Evolutionary conservation across 495 filamentous ascomycete species (phyloP).

Genomic region (Penicillium bovifimosum): DNA sequence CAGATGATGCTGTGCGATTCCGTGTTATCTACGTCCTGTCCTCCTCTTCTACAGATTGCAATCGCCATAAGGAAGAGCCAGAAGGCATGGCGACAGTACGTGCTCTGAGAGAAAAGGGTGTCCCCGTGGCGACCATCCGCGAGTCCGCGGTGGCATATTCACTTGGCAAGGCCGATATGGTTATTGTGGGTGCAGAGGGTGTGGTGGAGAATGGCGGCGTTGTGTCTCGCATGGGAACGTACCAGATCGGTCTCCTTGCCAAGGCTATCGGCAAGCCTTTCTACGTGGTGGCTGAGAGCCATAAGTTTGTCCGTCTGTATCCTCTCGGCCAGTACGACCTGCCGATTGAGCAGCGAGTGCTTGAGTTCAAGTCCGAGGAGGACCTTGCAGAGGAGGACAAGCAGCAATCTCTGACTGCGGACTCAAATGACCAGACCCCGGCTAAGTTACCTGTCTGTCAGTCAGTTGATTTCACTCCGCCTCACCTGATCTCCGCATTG

Average conservation of each 20-base stretch:
- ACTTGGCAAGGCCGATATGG: conserved; percentile 73
- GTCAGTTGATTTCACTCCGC: conserved; percentile 84
- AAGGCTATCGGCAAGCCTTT: conserved; percentile 74
- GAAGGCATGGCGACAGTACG: conserved; percentile 60
- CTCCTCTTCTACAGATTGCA: conserved; percentile 26
- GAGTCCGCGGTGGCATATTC: conserved; percentile 78
- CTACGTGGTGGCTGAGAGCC: conserved; percentile 89
- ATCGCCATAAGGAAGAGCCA: conserved; percentile 35
- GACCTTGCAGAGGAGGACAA: conserved; percentile 41
- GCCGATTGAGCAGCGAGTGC: conserved; percentile 66
- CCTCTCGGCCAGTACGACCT: conserved; percentile 75
- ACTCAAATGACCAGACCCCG: conserved; percentile 20
- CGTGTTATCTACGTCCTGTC: conserved; percentile 74
- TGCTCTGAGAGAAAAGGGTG: conserved; percentile 62
- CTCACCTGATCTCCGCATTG: conserved; percentile 71
- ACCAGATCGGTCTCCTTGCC: conserved; percentile 79
- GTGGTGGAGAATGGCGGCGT: conserved; percentile 92
- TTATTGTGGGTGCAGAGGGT: conserved; percentile 89
- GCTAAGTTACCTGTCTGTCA: conserved; percentile 35
- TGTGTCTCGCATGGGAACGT: conserved; percentile 84
- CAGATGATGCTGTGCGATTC: conserved; percentile 64
- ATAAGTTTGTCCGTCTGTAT: conserved; percentile 85
- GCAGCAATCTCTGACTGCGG: conserved; percentile 16
- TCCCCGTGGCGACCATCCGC: conserved; percentile 79
- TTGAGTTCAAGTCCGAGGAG: conserved; percentile 59